Percentiles rank a stretch among this genome's conserved stretches.
Evolutionary conservation across 441 rosid genomes (phyloP).

Genomic region (Raphanus hybrid): DNA sequence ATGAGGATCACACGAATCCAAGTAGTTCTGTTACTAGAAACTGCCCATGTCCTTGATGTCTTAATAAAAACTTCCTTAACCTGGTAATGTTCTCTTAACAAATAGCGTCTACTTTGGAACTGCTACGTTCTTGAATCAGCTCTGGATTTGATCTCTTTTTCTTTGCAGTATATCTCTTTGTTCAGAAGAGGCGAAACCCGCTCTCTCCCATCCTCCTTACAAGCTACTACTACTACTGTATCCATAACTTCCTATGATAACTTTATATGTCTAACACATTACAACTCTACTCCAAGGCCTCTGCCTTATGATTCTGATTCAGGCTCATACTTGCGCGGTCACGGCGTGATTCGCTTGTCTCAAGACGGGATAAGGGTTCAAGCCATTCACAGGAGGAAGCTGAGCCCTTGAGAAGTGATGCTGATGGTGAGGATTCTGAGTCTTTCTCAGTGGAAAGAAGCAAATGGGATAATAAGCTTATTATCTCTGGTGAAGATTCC

Average conservation of each 20-base stretch:
- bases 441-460: constrained; percentile 45
- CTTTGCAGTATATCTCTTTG: constrained; percentile 58
- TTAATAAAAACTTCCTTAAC: constrained; percentile 63
- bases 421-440: constrained; percentile 56
- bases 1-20: constrained; percentile 68
- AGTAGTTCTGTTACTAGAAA: constrained; percentile 63
- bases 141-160: too few relatives aligned
- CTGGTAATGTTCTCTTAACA: constrained; percentile 46
- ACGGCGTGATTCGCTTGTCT: constrained; percentile 54
- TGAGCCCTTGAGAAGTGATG: constrained; percentile 71
- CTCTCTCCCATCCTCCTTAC: constrained; percentile 67
- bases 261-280: constrained; percentile 71
- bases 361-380: constrained; percentile 80
- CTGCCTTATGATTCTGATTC: constrained; percentile 85
- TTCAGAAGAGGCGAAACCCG: constrained; percentile 59
- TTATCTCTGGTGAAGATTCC: constrained; percentile 10
- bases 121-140: too few relatives aligned
- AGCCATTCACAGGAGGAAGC: constrained; percentile 61
- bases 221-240: constrained; percentile 49
- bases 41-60: constrained; percentile 70
- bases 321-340: constrained; percentile 46
- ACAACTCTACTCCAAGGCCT: constrained; percentile 83
- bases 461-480: constrained; percentile 53
- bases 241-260: constrained; percentile 66
- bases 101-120: background rate